Conservation (phyloP, 805 yeast species). For the Candida verbasci region DNA sequence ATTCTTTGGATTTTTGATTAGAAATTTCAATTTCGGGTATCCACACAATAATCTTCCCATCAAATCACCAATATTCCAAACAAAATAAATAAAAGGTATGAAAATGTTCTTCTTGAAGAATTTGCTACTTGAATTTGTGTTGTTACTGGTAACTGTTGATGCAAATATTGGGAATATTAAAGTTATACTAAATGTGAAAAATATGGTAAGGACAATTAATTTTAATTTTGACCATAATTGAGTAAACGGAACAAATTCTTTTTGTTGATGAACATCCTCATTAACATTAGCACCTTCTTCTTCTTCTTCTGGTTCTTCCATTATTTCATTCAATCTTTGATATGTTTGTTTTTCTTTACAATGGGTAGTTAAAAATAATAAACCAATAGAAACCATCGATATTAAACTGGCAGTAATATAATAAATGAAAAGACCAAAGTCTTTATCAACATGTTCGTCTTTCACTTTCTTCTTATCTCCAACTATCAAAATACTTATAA, state of each 20-base stretch:
- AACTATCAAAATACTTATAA: conserved; percentile 45
- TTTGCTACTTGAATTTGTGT: conserved; percentile 23
- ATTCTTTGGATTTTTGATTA: conserved; percentile 37
- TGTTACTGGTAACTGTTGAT: conserved; percentile 53
- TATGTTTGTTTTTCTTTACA: conserved; percentile 21
- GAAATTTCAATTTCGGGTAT: conserved; percentile 28
- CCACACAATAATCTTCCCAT: conserved; percentile 72
- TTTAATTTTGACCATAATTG: conserved; percentile 60
- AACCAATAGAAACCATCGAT: conserved; percentile 36
- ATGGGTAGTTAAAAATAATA: conserved; percentile 32
- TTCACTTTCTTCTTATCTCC: conserved; percentile 25
- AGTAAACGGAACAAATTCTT: conserved; percentile 51
- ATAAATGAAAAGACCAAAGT: conserved; percentile 41
- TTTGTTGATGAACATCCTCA: conserved; percentile 14
- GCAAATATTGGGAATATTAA: conserved; percentile 90
- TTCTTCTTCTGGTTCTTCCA: conserved; percentile 12
- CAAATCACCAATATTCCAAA: conserved; percentile 91
- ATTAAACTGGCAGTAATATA: conserved; percentile 50
- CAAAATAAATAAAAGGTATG: conserved; percentile 72
- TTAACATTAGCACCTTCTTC: conserved; percentile 9
- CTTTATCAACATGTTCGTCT: conserved; percentile 31
- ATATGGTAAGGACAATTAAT: conserved; percentile 63
- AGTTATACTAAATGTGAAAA: conserved; percentile 69
- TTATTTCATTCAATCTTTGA: conserved; percentile 13
- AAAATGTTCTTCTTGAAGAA: conserved; percentile 46